Evolutionary conservation across 805 yeast species (phyloP).

Genomic region (Kuraishia piskuri): DNA sequence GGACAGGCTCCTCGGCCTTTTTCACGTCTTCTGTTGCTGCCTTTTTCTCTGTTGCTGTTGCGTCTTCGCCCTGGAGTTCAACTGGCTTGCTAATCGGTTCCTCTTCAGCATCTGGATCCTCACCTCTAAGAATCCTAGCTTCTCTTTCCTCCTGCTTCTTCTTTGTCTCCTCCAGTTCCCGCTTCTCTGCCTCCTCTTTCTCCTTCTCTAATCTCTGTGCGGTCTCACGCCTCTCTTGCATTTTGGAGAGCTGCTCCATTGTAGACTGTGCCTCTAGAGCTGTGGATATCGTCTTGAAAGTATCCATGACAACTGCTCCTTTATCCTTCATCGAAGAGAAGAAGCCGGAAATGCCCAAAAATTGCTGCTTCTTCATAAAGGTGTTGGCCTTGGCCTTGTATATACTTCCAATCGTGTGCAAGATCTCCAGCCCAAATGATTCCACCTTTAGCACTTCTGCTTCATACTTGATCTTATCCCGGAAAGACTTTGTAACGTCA

Average conservation of each 20-base stretch:
- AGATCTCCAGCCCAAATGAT: constrained; percentile 86
- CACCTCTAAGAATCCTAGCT: not conserved
- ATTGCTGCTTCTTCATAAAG: constrained; percentile 64
- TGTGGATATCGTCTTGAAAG: constrained; percentile 70
- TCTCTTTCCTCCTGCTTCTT: not conserved
- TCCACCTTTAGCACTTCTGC: constrained; percentile 84
- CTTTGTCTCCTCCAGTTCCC: not conserved
- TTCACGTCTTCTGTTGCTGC: not conserved
- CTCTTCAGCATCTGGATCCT: not conserved
- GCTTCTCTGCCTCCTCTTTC: not conserved
- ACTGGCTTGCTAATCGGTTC: not conserved
- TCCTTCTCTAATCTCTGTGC: constrained; percentile 11
- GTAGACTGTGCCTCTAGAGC: constrained; percentile 85
- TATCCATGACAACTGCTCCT: constrained; percentile 74
- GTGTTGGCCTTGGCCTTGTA: constrained; percentile 72
- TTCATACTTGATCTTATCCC: constrained; percentile 45
- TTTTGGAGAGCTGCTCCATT: constrained; percentile 64
- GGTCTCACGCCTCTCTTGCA: constrained; percentile 44
- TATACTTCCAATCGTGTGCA: constrained; percentile 75
- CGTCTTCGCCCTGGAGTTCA: constrained; percentile 17
- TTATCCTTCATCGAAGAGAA: constrained; percentile 76
- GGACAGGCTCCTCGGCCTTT: constrained; percentile 25
- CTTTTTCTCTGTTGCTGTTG: constrained; percentile 14
- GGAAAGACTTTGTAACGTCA: constrained; percentile 52
- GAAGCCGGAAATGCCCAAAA: constrained; percentile 82